Base-by-base conservation (phyloP, 2,329 filamentous ascomycete species). In the Colletotrichum phormii region DNA sequence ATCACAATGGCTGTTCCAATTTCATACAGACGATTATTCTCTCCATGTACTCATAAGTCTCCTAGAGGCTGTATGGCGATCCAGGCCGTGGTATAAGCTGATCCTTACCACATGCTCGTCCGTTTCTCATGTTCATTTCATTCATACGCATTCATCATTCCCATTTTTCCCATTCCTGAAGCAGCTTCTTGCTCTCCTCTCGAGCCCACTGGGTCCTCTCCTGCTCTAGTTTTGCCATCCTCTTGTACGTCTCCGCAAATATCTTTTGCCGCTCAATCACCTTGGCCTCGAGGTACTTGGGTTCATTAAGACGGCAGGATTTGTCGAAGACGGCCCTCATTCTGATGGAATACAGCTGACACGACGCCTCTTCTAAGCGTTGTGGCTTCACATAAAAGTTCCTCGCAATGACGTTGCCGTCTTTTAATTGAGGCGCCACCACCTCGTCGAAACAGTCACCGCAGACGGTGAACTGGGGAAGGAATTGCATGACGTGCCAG, bases 391-490 rank as follows among this genome's bases (percentile, higher is more conserved):
- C 86, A 74, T 89, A 90, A 76, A 97, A 93, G 75, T 92, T 89
- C 22, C 88, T 84, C 11, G 93, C 91, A 29, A 95, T 85, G 0
- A 88, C 83, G 53, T 83, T 82, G 64, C 83, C 80, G 18, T 87
- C 84, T 35, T 87, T 84, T 1, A 92, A 82, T 63, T 90, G 85
- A 0, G 95, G 95, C 81, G 89, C 90, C n/a, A 98, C 90, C 0
- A 94, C 89, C 26, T 94, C 91, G 18, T 94, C 89, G 80, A 93
- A 98, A 81, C 95, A 98, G 81, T 96, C 94, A 75, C 93, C 91
- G 81, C 95, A 98, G 4, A 97, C 92, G 0, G 93, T 95, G 77
- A 98, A 90, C 60, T 95, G 89, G 0, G 93, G 94, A 0, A 97
- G 84, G 15, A 89, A 86, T 0, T 93, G 90, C 80, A 97, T 94